Base-by-base conservation (phyloP, 768 basidiomycete species). In the Gautieria morchelliformis region DNA sequence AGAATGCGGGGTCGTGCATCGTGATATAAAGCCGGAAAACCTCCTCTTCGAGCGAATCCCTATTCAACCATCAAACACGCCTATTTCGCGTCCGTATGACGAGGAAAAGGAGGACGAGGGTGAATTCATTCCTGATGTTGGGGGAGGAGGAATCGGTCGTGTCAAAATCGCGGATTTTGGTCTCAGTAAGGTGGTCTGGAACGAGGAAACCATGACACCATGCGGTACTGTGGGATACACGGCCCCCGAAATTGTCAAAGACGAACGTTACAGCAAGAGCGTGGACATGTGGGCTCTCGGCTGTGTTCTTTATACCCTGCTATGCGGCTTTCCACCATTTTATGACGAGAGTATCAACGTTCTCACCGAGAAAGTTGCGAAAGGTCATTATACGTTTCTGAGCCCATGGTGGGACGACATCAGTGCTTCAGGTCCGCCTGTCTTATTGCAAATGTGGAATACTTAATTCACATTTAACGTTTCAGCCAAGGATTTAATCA, bases 281-380 rank as follows among this genome's bases (percentile, higher is more conserved):
- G 95, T 98, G 55, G 96, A 99, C 68, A 97, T 98, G 96, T 99
- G 96, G 96, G 96, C 96, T 2, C 74, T 99, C 39, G 96, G 96
- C 41, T 99, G 96, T 70, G 96, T 99, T n/a, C 78, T 99, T 1
- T 99, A 99, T 73, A 99, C 96, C 2, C 78, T 98, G 2, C 83
- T 99, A 19, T 98, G 96, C 65, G 96, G 96, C 53, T 96, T 97
- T 71, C 89, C 89, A 47, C 96, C 96, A 0, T 99, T 99, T 74
- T 99, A 98, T 71, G 96, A 99, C 62, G 96, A 99, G 70, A 94
- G 90, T 66, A 99, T 99, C 72, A 93, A 89, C 64, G 93, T 97
- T 41, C 79, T 98, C 45, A 98, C 96, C 0, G 95, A 98, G 71
- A 99, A 99, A 71, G 96, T 99, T 22, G 96, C 96, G 2, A 78